These are phyloP conservation scores for Coemansia javaensis DNA, from an alignment of 192 early-diverging fungal species.

Conservation along the genomic window DNA sequence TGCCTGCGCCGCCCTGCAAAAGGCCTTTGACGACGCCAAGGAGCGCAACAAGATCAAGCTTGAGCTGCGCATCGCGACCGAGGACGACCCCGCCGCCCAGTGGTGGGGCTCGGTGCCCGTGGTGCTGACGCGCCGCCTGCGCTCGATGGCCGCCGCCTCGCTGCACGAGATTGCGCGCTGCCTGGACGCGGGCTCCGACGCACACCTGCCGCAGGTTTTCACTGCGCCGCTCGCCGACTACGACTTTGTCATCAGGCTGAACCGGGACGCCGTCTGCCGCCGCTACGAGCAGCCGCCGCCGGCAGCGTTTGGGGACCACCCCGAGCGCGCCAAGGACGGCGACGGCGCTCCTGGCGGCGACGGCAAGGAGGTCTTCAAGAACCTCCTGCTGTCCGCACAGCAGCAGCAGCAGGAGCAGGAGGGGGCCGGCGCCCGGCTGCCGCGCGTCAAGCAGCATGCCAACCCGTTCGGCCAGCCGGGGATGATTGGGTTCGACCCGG, in stretches of 20 bases:
- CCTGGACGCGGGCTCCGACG: slow-evolving; percentile 13
- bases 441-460: slow-evolving; percentile 11
- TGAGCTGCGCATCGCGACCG: slow-evolving; percentile 24
- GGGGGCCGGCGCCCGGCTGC: not conserved
- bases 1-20: slow-evolving; percentile 8
- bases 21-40: slow-evolving; percentile 55
- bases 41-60: slow-evolving; percentile 18
- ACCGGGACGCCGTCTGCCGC: slow-evolving; percentile 52
- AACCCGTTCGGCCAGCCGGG: slow-evolving; percentile 56
- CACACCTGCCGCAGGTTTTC: slow-evolving; percentile 59
- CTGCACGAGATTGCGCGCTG: slow-evolving; percentile 49
- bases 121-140: slow-evolving; percentile 47
- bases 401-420: slow-evolving; percentile 2
- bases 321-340: not conserved
- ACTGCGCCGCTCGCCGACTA: slow-evolving; percentile 76
- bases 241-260: slow-evolving; percentile 67
- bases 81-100: slow-evolving; percentile 27
- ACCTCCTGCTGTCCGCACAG: slow-evolving; percentile 47
- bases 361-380: slow-evolving; percentile 64
- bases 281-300: slow-evolving; percentile 56
- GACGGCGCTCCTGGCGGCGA: slow-evolving; percentile 7
- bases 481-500: slow-evolving; percentile 73
- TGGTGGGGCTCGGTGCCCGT: slow-evolving; percentile 34
- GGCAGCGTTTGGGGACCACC: slow-evolving; percentile 27
- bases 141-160: slow-evolving; percentile 62